phyloP scores from a whole-genome alignment of 495 filamentous ascomycete species.

The Penicillium odoratum region DNA sequence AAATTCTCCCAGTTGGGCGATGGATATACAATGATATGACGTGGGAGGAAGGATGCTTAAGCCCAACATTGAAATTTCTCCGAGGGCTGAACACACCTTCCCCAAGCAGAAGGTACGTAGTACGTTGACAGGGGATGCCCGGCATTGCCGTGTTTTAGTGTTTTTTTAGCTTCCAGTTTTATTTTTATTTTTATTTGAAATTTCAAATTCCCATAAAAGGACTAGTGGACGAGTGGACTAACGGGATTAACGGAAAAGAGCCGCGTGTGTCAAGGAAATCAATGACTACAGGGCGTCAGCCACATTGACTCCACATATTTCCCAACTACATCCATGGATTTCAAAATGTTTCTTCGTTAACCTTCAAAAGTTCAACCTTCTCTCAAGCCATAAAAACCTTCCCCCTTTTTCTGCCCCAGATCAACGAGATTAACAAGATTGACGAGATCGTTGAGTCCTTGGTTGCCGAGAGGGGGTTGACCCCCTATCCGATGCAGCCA shows the following conservation, averaged over 20 bases:
- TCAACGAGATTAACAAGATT: neutral
- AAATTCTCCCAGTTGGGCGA: neutral
- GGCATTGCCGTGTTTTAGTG: neutral
- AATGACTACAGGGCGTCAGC: neutral
- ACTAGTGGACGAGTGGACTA: no score
- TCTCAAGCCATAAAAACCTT: neutral
- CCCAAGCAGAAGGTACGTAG: neutral
- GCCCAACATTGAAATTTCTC: neutral
- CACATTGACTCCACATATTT: neutral
- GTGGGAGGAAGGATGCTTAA: neutral
- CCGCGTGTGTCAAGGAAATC: neutral
- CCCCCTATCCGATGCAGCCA: constrained; percentile 10
- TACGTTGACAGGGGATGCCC: neutral
- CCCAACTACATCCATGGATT: neutral
- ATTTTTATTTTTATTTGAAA: neutral
- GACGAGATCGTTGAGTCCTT: no score
- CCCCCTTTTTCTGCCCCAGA: neutral
- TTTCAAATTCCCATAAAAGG: no score
- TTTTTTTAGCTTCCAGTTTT: neutral
- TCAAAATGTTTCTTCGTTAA: neutral
- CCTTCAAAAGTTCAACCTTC: neutral
- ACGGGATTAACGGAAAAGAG: neutral
- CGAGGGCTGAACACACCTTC: constrained; percentile 4
- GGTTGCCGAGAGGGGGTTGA: neutral
- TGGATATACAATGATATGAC: neutral